Evolutionary conservation across 331 rosid genomes (phyloP), one percentile per base, ranked within the genome.

Genomic region (Stylosanthes scabra): DNA sequence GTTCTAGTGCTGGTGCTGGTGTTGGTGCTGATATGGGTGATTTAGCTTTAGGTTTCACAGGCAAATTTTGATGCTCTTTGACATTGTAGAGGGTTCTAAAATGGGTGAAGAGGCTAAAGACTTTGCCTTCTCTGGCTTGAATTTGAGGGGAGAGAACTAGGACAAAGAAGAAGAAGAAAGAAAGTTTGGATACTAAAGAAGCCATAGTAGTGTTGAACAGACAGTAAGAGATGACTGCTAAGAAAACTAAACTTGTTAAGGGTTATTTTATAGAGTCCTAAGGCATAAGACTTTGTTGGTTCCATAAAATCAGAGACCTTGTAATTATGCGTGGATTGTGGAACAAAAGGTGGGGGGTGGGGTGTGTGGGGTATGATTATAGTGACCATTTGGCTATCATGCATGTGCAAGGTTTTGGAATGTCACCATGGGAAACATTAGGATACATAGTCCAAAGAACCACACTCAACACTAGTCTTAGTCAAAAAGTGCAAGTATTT

Each of bases 301-400:
- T 44, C 1, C 20, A 37, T 58, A 46, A 3, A 12, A 31, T 14
- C 16, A 68, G n/a, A n/a, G n/a, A 29, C 56, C 84, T 79, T 29
- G 45, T 57, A 75, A 79, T 86, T 70, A 71, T 86, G 97, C 91
- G 91, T 3, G 75, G 88, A 86, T 85, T 89, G 87, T 79, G 95
- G 96, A 76, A 75, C 46, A 68, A 54, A 78, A 56, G 42, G 47
- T 39, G 75, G 15, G 44, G 44, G n/a, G n/a, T n/a, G n/a, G n/a
- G n/a, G n/a, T 1, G 72, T 3, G 79, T 85, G 83, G 96, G 96
- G 87, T 61, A 58, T 49, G 72, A 11, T 34, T 41, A 72, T 86
- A 49, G 74, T 76, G 84, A 72, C 39, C 56, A 66, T 9, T 11
- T 27, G 62, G 68, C 68, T 81, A 84, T 64, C 86, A 77, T 82